A percentile compares a stretch with the other conserved stretches of the same genome.
These are phyloP conservation scores for Epichloe uncinata DNA, from an alignment of 2,329 filamentous ascomycete species.

Conservation along the genomic window DNA sequence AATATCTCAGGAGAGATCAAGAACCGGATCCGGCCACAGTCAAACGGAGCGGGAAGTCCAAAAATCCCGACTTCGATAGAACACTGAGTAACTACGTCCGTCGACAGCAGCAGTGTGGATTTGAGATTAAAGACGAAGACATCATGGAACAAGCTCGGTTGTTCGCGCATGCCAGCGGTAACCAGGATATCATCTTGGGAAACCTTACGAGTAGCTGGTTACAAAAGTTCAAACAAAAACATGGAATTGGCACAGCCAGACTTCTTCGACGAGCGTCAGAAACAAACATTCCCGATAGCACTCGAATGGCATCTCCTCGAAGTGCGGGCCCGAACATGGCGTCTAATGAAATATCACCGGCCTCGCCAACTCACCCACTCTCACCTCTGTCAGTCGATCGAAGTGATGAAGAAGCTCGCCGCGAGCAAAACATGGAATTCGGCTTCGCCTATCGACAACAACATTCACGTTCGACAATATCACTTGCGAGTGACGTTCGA, in stretches of 20 bases:
- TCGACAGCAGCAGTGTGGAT: constrained; percentile 65
- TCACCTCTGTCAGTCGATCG: constrained; percentile 58
- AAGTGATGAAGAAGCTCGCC: constrained; percentile 55
- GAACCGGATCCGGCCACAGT: constrained; percentile 42
- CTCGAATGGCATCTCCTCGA: constrained; percentile 30
- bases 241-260: constrained; percentile 41
- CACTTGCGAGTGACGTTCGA: constrained; percentile 18
- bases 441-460: constrained; percentile 20
- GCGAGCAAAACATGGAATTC: constrained; percentile 21
- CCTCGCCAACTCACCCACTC: constrained; percentile 52
- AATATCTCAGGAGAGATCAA: constrained; percentile 79
- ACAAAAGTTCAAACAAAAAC: constrained; percentile 90
- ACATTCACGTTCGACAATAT: constrained; percentile 23
- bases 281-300: constrained; percentile 58
- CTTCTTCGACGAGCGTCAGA: constrained; percentile 46
- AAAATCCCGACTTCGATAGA: constrained; percentile 81
- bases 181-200: constrained; percentile 58
- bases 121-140: constrained; percentile 61
- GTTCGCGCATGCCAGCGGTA: constrained; percentile 58
- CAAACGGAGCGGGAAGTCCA: constrained; percentile 64
- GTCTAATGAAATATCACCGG: constrained; percentile 51
- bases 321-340: constrained; percentile 22
- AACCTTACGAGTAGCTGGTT: constrained; percentile 68
- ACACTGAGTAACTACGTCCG: constrained; percentile 78
- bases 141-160: constrained; percentile 75